Conservation (phyloP, 352 stramenopile species). For the Pythium phragmiticola region DNA sequence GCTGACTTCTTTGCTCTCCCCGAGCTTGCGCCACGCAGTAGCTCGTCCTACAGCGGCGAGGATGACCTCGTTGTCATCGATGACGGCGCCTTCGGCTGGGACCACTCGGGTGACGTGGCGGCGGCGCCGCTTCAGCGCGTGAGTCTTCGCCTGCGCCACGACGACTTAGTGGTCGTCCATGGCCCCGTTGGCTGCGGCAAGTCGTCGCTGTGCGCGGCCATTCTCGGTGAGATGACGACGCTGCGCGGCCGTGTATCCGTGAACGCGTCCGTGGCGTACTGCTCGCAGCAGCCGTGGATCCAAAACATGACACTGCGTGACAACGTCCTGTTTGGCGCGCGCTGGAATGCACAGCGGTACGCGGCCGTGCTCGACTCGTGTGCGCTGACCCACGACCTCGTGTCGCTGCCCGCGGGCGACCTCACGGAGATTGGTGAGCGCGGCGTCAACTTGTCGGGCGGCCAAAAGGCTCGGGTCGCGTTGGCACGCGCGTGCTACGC, state of each 20-base stretch:
- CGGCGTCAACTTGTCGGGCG: slow-evolving; percentile 50
- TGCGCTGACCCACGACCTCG: slow-evolving; percentile 74
- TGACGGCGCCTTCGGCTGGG: neutral
- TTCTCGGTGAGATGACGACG: neutral
- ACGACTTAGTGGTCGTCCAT: neutral
- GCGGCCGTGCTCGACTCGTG: slow-evolving; percentile 75
- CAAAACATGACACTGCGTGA: slow-evolving; percentile 92
- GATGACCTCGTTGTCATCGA: neutral
- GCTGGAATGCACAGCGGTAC: slow-evolving; percentile 66
- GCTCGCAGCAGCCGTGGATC: neutral
- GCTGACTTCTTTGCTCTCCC: neutral
- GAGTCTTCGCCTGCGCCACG: neutral
- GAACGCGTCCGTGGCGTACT: neutral
- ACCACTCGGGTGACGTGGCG: neutral
- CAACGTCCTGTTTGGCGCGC: slow-evolving; percentile 94
- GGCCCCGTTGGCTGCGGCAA: neutral
- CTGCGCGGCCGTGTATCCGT: neutral
- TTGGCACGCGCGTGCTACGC: slow-evolving; percentile 57
- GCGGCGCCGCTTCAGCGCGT: neutral
- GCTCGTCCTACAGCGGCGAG: neutral
- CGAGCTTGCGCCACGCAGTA: neutral
- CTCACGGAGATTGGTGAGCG: slow-evolving; percentile 55
- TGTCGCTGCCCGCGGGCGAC: slow-evolving; percentile 73
- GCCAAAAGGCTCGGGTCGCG: slow-evolving; percentile 49
- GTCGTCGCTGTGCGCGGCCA: neutral